phyloP scores from a whole-genome alignment of 805 yeast genomes.

The Metschnikowia vanudenii region DNA sequence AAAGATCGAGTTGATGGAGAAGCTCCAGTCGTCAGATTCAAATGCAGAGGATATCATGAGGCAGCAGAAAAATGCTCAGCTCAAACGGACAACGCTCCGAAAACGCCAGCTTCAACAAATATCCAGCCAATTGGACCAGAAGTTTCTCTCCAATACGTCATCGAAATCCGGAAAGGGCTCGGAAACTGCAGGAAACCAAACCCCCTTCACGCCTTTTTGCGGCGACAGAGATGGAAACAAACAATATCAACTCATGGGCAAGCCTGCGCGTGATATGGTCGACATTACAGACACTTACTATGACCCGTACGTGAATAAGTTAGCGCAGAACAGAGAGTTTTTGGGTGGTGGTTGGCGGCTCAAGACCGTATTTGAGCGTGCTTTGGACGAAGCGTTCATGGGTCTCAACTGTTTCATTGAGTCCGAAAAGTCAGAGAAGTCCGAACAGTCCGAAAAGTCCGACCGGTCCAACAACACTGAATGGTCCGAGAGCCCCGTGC shows the following conservation, averaged over 20 bases:
- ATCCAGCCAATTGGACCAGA: slow-evolving; percentile 52
- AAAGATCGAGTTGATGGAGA: slow-evolving; percentile 41
- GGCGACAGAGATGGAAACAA: slow-evolving; percentile 72
- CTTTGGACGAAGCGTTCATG: slow-evolving; percentile 83
- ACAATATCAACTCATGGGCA: slow-evolving; percentile 46
- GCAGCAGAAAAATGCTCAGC: slow-evolving; percentile 37
- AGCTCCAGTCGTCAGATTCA: slow-evolving; percentile 31
- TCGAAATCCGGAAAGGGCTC: slow-evolving; percentile 25
- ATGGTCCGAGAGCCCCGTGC: neutral
- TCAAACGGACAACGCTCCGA: slow-evolving; percentile 64
- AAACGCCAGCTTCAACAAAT: slow-evolving; percentile 59
- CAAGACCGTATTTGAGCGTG: slow-evolving; percentile 65
- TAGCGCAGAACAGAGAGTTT: slow-evolving; percentile 59
- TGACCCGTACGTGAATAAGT: slow-evolving; percentile 49
- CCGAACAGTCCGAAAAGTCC: too few species aligned
- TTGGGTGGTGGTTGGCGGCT: slow-evolving; percentile 85
- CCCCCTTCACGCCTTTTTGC: slow-evolving; percentile 90
- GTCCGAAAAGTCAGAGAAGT: slow-evolving; percentile 27
- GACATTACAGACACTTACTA: slow-evolving; percentile 43
- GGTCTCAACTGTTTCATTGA: slow-evolving; percentile 84
- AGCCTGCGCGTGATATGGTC: slow-evolving; percentile 25
- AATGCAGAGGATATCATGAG: slow-evolving; percentile 41
- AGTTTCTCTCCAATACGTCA: slow-evolving; percentile 32
- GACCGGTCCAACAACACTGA: too few species aligned
- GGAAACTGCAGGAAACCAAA: slow-evolving; percentile 20